Evolutionary conservation across 1,139 yeast species (phyloP).

Genomic region (Lodderomyces oxycetoniae): DNA sequence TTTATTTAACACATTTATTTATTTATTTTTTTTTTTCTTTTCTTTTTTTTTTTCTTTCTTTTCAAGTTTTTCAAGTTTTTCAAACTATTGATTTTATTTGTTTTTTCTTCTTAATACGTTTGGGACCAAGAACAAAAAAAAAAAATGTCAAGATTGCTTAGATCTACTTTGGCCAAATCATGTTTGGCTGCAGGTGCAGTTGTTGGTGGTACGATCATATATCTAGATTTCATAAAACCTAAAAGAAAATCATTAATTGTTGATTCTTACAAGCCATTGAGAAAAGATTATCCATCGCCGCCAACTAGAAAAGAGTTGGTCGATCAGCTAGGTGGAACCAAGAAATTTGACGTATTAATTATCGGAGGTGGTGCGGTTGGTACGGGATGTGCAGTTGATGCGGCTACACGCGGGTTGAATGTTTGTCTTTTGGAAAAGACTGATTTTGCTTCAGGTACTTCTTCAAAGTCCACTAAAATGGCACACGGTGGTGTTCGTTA

Average conservation of each 20-base stretch:
- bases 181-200: constrained; percentile 31
- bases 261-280: constrained; percentile 35
- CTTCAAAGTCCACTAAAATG: constrained; percentile 93
- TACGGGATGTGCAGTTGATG: constrained; percentile 90
- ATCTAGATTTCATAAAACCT: constrained; percentile 39
- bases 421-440: constrained; percentile 82
- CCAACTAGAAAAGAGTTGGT: constrained; percentile 35
- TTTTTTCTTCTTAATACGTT: background rate
- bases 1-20: background rate
- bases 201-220: constrained; percentile 36
- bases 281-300: constrained; percentile 32
- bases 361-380: constrained; percentile 98
- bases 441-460: constrained; percentile 90
- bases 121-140: background rate
- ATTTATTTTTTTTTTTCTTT: background rate
- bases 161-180: constrained; percentile 25
- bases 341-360: constrained; percentile 70
- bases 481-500: constrained; percentile 98
- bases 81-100: background rate
- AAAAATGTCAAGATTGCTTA: constrained; percentile 17
- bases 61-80: background rate
- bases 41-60: background rate
- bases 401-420: constrained; percentile 83
- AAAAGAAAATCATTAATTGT: constrained; percentile 31
- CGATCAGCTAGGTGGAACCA: constrained; percentile 25